These are phyloP conservation scores for Ramularia collo-cygni DNA, from an alignment of 2,329 filamentous ascomycete genomes.

Conservation along the genomic window DNA sequence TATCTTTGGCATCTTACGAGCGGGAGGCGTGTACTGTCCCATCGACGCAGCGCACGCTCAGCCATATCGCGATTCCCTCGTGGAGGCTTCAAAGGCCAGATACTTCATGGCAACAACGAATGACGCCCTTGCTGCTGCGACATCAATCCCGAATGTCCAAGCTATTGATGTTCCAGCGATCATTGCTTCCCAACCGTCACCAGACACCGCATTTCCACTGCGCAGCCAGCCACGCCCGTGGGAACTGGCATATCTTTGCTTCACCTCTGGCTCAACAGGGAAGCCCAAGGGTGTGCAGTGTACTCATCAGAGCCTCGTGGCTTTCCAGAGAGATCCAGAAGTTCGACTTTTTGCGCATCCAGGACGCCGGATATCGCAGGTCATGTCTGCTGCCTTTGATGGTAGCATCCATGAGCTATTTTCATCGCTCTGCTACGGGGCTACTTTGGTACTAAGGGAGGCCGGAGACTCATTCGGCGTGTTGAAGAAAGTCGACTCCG, in stretches of 20 bases:
- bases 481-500: neutral
- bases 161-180: too few species aligned
- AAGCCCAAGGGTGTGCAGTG: slow-evolving; percentile 4
- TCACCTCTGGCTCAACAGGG: slow-evolving; percentile 3
- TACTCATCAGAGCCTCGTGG: too few species aligned
- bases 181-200: too few species aligned
- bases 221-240: neutral
- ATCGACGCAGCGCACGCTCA: neutral
- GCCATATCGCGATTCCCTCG: too few species aligned
- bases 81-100: too few species aligned
- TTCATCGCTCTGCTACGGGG: slow-evolving; percentile 2
- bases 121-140: too few species aligned
- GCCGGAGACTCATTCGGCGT: neutral
- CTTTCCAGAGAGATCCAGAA: slow-evolving; percentile 2
- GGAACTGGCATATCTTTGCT: slow-evolving; percentile 1
- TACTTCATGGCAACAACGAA: too few species aligned
- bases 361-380: slow-evolving; percentile 1
- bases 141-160: too few species aligned
- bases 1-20: neutral
- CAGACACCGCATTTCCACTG: too few species aligned
- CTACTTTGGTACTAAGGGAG: too few species aligned
- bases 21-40: neutral
- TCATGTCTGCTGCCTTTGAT: slow-evolving; percentile 4
- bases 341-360: slow-evolving; percentile 3
- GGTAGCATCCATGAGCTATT: slow-evolving; percentile 3